Evolutionary conservation across 208 protist genomes (phyloP), one percentile per base, ranked within the genome.

Genomic region (Leishmania martiniquensis): DNA sequence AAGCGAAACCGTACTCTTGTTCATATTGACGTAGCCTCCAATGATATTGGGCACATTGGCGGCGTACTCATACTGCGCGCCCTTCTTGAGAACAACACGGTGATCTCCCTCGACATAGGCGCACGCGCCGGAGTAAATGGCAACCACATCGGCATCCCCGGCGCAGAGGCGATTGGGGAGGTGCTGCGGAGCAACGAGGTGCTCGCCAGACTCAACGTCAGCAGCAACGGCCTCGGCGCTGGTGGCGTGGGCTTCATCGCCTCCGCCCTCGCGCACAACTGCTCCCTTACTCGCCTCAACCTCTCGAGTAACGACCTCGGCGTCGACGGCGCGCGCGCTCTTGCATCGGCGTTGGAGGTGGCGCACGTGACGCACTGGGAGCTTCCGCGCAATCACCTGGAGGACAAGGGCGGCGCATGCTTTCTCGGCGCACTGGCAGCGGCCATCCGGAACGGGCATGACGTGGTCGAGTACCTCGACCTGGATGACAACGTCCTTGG

Each of bases 71-170:
- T 98, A 47, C 94, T 93, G 2, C 72, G 89, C 4, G 90, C 95
- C 15, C 82, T 98, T 52, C 68, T 94, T 77, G 71, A 93, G 62
- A 98, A 98, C 77, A 89, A 95, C 81, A 96, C 95, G 0, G 85
- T 98, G n/a, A 89, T 97, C 17, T 97, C 90, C 22, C 87, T 98
- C 4, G 96, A 98, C 81, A 73, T 98, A 22, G 91, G 93, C 62
- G 94, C 93, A 0, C 86, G 91, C 45, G 92, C 90, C 17, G 96
- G 96, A 7, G 87, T 97, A 13, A 98, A 97, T 70, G 90, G 94
- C 42, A 98, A 98, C 77, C 96, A 98, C 86, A 94, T 98, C 52
- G 90, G 93, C 51, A 91, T 81, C 1, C 86, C 80, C 17, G 97
- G 97, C 6, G 95, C 93, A 44, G 77, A 94, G 76, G 91, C 91